Evolutionary conservation across 2,329 filamentous ascomycete genomes (phyloP).

Genomic region (Lojkania enalia): DNA sequence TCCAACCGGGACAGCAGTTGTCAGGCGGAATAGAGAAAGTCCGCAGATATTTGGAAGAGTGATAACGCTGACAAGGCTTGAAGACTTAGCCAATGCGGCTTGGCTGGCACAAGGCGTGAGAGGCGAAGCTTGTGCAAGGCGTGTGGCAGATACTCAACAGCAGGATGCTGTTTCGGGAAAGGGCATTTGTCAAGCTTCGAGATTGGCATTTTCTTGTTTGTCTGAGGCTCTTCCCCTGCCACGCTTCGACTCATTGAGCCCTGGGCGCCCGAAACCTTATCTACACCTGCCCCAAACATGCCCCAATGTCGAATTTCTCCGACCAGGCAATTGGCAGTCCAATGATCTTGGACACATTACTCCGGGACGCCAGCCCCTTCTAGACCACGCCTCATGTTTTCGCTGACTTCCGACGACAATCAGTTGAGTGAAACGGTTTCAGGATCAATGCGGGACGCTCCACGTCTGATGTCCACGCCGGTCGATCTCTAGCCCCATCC

Average conservation of each 20-base stretch:
- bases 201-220: neutral
- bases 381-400: neutral
- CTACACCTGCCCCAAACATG: no score
- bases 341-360: neutral
- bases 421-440: neutral
- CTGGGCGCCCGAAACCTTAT: no score
- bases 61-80: neutral
- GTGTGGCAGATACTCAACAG: neutral
- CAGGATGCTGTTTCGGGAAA: neutral
- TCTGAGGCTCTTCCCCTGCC: no score
- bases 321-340: neutral
- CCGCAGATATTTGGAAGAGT: neutral
- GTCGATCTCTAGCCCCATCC: slow-evolving; percentile 4
- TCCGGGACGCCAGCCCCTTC: neutral
- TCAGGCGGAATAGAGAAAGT: neutral
- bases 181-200: neutral
- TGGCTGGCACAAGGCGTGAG: slow-evolving; percentile 17
- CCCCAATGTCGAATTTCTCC: neutral
- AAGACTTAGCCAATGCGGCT: neutral
- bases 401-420: neutral
- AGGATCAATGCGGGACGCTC: neutral
- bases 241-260: no score
- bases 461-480: slow-evolving; percentile 9
- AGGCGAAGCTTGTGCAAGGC: slow-evolving; percentile 7
- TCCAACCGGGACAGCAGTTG: neutral